phyloP scores from a whole-genome alignment of 331 rosid species.

The Quercus lobata region DNA sequence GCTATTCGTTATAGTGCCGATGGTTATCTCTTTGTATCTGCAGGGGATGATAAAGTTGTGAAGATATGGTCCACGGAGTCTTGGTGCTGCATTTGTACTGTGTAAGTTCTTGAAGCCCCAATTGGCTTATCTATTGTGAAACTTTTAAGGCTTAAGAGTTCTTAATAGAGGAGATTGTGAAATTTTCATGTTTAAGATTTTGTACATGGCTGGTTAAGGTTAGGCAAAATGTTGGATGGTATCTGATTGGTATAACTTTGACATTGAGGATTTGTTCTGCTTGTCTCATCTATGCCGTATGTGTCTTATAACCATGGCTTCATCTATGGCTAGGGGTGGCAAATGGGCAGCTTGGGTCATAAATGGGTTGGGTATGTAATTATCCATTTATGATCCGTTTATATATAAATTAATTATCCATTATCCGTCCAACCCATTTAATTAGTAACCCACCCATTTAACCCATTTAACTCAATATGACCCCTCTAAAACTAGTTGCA shows the following conservation, averaged over 20 bases:
- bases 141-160: neutral
- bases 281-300: neutral
- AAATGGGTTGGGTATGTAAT: too few relatives aligned
- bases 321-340: neutral
- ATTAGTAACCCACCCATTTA: too few relatives aligned
- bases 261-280: neutral
- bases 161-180: neutral
- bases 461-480: too few relatives aligned
- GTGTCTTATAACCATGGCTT: neutral
- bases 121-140: neutral
- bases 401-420: too few relatives aligned
- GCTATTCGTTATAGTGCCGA: constrained; percentile 67
- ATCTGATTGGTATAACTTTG: too few relatives aligned
- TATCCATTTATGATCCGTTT: too few relatives aligned
- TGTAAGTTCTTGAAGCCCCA: constrained; percentile 31
- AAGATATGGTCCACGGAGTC: constrained; percentile 79
- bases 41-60: constrained; percentile 88
- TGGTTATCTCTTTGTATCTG: constrained; percentile 76
- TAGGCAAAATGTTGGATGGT: too few relatives aligned
- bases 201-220: neutral
- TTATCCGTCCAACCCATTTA: too few relatives aligned
- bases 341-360: too few relatives aligned
- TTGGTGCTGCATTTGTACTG: constrained; percentile 74
- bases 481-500: too few relatives aligned
- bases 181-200: neutral